Evolutionary conservation across 2,329 filamentous ascomycete genomes (phyloP).

Genomic region (Incumbomyces lentus): DNA sequence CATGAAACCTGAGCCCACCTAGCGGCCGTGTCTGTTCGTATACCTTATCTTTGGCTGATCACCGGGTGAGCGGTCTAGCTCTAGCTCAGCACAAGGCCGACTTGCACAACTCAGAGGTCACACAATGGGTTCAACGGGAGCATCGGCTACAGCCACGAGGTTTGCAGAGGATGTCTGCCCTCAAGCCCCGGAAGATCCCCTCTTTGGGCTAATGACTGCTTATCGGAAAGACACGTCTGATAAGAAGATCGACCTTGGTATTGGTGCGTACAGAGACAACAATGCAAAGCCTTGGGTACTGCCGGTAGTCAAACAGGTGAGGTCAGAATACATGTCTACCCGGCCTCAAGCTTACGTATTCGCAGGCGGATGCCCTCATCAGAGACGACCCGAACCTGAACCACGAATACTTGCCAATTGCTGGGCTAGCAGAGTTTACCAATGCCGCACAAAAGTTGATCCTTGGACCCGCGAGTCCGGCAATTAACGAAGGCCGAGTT

Average conservation of each 20-base stretch:
- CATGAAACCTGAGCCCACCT: no score
- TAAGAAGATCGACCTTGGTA: slow-evolving; percentile 86
- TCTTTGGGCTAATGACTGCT: slow-evolving; percentile 85
- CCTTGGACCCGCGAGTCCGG: slow-evolving; percentile 67
- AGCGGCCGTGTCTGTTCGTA: no score
- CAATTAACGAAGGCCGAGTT: slow-evolving; percentile 71
- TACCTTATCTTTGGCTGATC: no score
- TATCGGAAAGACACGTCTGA: slow-evolving; percentile 66
- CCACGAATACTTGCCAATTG: slow-evolving; percentile 97
- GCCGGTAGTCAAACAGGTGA: slow-evolving; percentile 89
- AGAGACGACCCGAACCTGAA: slow-evolving; percentile 82
- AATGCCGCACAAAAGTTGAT: slow-evolving; percentile 84
- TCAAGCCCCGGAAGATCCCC: slow-evolving; percentile 84
- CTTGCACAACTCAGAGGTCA: slow-evolving; percentile 58
- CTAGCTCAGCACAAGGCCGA: slow-evolving; percentile 26
- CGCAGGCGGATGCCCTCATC: slow-evolving; percentile 78
- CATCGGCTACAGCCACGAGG: slow-evolving; percentile 45
- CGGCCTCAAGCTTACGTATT: background rate
- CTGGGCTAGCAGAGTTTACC: slow-evolving; percentile 76
- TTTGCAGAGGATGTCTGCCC: slow-evolving; percentile 71
- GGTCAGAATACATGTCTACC: background rate
- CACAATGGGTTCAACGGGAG: slow-evolving; percentile 47
- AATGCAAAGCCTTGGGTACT: slow-evolving; percentile 95
- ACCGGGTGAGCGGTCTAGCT: no score
- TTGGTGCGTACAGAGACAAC: slow-evolving; percentile 91